A percentile compares a stretch with the other conserved stretches of the same genome.
phyloP scores from a whole-genome alignment of 768 basidiomycete species.

The Basidioascus undulatus region DNA sequence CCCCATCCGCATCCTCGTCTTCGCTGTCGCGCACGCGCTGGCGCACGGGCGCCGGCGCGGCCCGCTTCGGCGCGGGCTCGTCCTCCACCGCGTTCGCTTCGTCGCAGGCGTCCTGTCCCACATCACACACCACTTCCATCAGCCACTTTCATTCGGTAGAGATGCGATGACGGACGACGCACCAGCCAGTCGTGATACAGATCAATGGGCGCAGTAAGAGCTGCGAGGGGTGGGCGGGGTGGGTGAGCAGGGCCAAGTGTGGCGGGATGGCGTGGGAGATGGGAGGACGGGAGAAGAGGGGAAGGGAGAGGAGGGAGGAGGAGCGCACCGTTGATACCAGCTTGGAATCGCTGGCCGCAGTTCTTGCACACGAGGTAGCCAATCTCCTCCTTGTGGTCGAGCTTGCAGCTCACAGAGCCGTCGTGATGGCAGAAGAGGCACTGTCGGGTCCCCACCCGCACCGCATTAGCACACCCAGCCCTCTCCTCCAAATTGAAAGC shows the following conservation, averaged over 20 bases:
- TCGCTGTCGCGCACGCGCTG: no score
- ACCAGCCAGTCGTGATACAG: conserved; percentile 87
- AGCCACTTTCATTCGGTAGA: no score
- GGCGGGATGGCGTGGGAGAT: background rate
- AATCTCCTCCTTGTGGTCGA: conserved; percentile 65
- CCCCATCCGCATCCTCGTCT: no score
- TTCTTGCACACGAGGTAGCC: conserved; percentile 59
- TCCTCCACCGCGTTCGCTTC: no score
- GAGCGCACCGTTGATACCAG: conserved; percentile 56
- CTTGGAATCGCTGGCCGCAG: conserved; percentile 67
- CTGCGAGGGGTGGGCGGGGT: conserved; percentile 21
- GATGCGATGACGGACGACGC: no score
- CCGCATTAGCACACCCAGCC: conserved; percentile 1
- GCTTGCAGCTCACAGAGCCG: conserved; percentile 58
- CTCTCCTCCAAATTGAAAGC: conserved; percentile 1
- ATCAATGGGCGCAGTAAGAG: conserved; percentile 66
- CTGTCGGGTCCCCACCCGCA: background rate
- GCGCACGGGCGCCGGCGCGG: no score
- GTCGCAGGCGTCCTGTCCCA: no score
- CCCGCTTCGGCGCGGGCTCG: no score
- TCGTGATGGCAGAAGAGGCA: conserved; percentile 79
- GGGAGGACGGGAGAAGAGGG: background rate
- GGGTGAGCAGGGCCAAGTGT: conserved; percentile 9
- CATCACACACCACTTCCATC: no score
- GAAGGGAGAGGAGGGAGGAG: background rate